phyloP scores from a whole-genome alignment of 768 basidiomycete species.

The Calocera viscosa region DNA sequence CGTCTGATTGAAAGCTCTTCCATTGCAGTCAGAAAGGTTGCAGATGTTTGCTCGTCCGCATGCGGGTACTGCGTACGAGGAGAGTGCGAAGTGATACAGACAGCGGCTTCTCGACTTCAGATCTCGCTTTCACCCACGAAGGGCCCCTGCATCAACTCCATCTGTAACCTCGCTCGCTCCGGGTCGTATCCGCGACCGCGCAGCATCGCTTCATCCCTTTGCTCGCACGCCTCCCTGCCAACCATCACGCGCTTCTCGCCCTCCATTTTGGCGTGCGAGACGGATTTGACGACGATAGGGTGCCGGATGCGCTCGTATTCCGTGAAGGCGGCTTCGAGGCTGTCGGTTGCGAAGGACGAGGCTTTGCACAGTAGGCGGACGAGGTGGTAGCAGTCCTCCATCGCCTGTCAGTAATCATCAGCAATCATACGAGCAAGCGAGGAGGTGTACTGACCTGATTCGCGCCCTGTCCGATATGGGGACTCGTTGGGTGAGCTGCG shows the following conservation, averaged over 20 bases:
- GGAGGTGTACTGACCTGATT: no score
- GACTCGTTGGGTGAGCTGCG: conserved; percentile 38
- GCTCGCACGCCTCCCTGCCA: conserved; percentile 25
- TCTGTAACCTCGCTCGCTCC: conserved; percentile 23
- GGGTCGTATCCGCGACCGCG: not conserved
- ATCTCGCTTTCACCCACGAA: not conserved
- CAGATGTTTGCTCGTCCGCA: no score
- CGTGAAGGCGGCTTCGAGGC: conserved; percentile 27
- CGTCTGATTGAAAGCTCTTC: no score
- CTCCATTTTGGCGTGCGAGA: conserved; percentile 26
- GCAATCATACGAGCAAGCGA: no score
- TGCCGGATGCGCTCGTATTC: conserved; percentile 30
- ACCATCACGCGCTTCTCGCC: conserved; percentile 29
- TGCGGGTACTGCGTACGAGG: no score
- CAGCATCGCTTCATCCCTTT: conserved; percentile 24
- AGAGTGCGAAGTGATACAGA: no score
- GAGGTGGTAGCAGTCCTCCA: conserved; percentile 33
- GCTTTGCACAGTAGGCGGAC: conserved; percentile 27
- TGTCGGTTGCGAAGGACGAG: conserved; percentile 22
- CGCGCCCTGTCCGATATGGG: conserved; percentile 38
- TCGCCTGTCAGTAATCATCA: not conserved
- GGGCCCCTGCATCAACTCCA: conserved; percentile 36
- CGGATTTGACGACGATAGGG: conserved; percentile 29
- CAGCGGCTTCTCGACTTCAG: not conserved
- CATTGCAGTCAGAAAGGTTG: no score